Evolutionary conservation across 345 rosid species (phyloP), one percentile per base, ranked within the genome.

Genomic region (Ceriops decandra): DNA sequence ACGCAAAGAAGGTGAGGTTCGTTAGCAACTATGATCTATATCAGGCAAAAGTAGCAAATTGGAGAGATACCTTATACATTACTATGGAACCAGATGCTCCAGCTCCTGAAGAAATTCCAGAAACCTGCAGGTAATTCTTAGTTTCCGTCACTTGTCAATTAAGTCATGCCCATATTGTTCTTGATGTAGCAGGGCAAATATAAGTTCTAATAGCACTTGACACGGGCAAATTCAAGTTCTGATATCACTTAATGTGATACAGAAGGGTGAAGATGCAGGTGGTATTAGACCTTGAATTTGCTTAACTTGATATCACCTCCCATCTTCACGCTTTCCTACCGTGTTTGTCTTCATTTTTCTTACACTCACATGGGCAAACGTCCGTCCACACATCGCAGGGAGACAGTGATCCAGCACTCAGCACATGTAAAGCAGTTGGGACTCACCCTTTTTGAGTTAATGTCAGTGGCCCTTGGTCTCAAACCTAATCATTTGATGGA

Each of bases 31-130:
- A 54, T 57, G 68, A 64, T 57, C 56, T 75, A 60, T 62, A 42
- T 10, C 27, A 51, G 36, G 31, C 68, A 13, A 71, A 58, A 61
- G 63, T 60, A 36, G 82, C 82, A 11, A 75, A 69, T 47, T 79
- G 76, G 79, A 79, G 82, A 57, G 82, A 74, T 60, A 68, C 76
- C 28, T 33, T 70, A 58, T 16, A 21, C 7, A 57, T 68, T 54
- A 20, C 2, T 52, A 60, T 64, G 73, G 68, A 70, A 1, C 76
- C 76, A 0, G 64, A 65, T 35, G 64, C 64, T 58, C 62, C 75
- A 11, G 52, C 52, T 51, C 62, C 71, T 4, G 61, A 63, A 17
- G 72, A 63, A 30, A 46, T 62, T 53, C 73, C 76, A 11, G 21
- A 13, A 27, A 68, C 33, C 6, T 68, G 79, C 82, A 68, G 82